phyloP scores from a whole-genome alignment of 805 yeast species.

The Pichia gijzeniarum region DNA sequence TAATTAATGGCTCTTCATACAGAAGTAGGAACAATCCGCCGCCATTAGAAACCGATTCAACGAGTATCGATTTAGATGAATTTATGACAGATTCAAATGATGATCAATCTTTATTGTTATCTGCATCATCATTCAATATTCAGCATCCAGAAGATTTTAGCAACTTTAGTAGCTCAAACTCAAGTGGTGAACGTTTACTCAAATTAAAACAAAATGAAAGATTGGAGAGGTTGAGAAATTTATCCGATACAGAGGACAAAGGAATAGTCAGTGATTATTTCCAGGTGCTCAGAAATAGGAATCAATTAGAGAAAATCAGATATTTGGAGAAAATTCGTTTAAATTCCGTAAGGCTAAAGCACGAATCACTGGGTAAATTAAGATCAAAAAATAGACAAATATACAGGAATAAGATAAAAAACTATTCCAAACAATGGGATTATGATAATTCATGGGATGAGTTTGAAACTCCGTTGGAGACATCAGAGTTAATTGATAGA shows the following conservation, averaged over 20 bases:
- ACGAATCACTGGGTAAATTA: slow-evolving; percentile 23
- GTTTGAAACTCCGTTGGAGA: slow-evolving; percentile 25
- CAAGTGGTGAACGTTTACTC: background rate
- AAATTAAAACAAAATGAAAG: slow-evolving; percentile 2
- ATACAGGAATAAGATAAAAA: slow-evolving; percentile 18
- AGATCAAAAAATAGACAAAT: slow-evolving; percentile 24
- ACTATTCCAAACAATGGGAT: slow-evolving; percentile 36
- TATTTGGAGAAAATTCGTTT: slow-evolving; percentile 25
- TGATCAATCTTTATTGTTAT: slow-evolving; percentile 1
- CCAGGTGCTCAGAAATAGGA: slow-evolving; percentile 17
- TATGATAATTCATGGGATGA: slow-evolving; percentile 34
- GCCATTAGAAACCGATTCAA: slow-evolving; percentile 26
- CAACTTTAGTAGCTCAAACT: background rate
- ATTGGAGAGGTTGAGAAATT: slow-evolving; percentile 1
- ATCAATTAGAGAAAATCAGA: slow-evolving; percentile 23
- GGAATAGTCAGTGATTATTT: slow-evolving; percentile 18
- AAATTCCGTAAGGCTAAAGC: slow-evolving; percentile 24
- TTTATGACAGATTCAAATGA: slow-evolving; percentile 22
- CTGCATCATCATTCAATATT: slow-evolving; percentile 2
- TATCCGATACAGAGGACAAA: slow-evolving; percentile 9
- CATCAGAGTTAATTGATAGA: slow-evolving; percentile 22
- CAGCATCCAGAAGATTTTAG: slow-evolving; percentile 2
- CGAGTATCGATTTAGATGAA: slow-evolving; percentile 23
- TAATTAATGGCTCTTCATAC: slow-evolving; percentile 64
- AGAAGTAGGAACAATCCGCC: slow-evolving; percentile 33